Evolutionary conservation across 176 grass and related monocot species (phyloP).

Genomic region (Rhynchospora pubera): DNA sequence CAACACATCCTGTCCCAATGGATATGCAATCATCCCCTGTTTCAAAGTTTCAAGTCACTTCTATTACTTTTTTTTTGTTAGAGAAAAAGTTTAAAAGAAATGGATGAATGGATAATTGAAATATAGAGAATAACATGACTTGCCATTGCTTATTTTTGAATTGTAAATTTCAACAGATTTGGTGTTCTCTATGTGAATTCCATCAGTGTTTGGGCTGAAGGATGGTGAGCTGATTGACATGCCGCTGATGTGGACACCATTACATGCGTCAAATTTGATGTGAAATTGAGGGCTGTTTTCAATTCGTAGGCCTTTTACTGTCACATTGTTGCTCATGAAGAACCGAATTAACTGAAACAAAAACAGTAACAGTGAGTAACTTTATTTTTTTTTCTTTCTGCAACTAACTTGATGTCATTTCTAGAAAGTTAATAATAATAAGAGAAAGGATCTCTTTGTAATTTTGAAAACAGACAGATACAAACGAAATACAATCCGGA

Average conservation of each 20-base stretch:
- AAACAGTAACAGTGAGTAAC: neutral
- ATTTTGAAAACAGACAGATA: neutral
- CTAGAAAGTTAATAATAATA: neutral
- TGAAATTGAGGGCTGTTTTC: conserved; percentile 85
- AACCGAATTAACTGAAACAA: conserved; percentile 47
- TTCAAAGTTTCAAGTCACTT: neutral
- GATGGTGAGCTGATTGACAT: conserved; percentile 48
- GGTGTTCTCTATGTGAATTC: conserved; percentile 81
- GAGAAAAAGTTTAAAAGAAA: neutral
- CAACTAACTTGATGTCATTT: neutral
- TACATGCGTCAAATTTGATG: conserved; percentile 67
- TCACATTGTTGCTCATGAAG: conserved; percentile 49
- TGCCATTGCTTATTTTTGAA: conserved; percentile 57
- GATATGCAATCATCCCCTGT: conserved; percentile 78
- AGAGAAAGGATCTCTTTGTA: neutral
- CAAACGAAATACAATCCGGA: neutral
- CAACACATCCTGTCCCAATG: conserved; percentile 54
- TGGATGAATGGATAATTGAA: neutral
- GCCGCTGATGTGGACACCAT: conserved; percentile 40
- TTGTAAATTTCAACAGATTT: conserved; percentile 44
- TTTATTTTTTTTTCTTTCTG: neutral
- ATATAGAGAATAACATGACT: neutral
- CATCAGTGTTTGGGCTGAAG: conserved; percentile 77
- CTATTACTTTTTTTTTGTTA: neutral
- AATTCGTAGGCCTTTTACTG: conserved; percentile 38